Percentiles rank a stretch among this genome's conserved stretches.
These are phyloP conservation scores for Hippophae rhamnoides DNA, from an alignment of 306 rosid genomes.

Conservation along the genomic window DNA sequence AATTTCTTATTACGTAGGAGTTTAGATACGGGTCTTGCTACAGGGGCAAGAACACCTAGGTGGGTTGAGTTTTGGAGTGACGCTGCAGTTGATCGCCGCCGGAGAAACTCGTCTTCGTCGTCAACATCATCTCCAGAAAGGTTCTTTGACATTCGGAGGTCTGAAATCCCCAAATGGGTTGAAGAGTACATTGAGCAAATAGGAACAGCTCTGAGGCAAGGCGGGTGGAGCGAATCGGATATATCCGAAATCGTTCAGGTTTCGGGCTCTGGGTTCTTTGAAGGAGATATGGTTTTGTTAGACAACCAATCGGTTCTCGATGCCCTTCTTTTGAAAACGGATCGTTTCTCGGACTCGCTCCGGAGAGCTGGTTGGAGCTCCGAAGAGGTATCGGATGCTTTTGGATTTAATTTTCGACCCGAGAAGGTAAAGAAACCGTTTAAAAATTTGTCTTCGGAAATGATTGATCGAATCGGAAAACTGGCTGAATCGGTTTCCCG, in stretches of 20 bases:
- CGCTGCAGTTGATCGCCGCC: constrained; percentile 20
- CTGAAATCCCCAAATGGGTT: constrained; percentile 56
- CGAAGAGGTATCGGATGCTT: constrained; percentile 72
- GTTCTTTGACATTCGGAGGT: constrained; percentile 42
- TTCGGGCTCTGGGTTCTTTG: constrained; percentile 59
- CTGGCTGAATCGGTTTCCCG: constrained; percentile 76
- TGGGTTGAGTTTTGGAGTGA: no score
- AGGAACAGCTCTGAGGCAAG: constrained; percentile 52
- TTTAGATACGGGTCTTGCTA: constrained; percentile 37
- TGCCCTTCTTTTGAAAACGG: constrained; percentile 61
- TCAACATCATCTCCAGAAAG: constrained; percentile 54
- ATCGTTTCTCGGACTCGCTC: constrained; percentile 53
- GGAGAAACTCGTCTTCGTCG: constrained; percentile 43
- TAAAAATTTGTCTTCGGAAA: constrained; percentile 66
- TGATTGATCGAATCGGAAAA: constrained; percentile 55
- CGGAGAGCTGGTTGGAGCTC: constrained; percentile 92
- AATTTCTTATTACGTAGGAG: constrained; percentile 61
- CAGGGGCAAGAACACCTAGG: no score
- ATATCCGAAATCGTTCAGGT: constrained; percentile 55
- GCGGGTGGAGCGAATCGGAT: constrained; percentile 81
- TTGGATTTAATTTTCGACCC: constrained; percentile 77
- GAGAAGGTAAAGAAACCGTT: constrained; percentile 67
- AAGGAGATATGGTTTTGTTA: constrained; percentile 55
- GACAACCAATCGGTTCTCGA: constrained; percentile 75
- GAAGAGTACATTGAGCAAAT: constrained; percentile 54